Conservation (phyloP, 768 basidiomycete species). For the Trametes coccinea region DNA sequence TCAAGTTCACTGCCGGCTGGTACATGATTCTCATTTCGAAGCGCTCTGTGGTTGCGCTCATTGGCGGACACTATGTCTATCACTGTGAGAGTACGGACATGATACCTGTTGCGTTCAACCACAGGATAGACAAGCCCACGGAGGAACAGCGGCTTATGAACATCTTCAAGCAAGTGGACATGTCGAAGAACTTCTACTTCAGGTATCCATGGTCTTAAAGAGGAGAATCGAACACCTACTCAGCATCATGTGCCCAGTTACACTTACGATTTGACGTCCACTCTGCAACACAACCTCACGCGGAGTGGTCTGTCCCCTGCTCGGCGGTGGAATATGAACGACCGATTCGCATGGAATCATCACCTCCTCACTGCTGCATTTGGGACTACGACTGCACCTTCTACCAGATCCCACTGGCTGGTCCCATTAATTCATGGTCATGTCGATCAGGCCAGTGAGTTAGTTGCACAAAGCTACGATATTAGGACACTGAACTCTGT, state of each 20-base stretch:
- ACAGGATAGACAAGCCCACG: constrained; percentile 82
- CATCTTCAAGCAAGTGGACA: constrained; percentile 94
- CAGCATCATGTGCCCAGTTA: constrained; percentile 51
- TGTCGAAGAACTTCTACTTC: constrained; percentile 99
- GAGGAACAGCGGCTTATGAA: constrained; percentile 89
- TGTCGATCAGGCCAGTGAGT: constrained; percentile 96
- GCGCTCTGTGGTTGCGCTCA: constrained; percentile 86
- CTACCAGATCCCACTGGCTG: constrained; percentile 75
- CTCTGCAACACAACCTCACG: constrained; percentile 88
- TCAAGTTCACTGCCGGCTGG: constrained; percentile 93
- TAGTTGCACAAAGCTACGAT: neutral
- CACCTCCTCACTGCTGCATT: constrained; percentile 79
- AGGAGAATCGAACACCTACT: no score
- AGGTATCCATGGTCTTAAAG: constrained; percentile 48
- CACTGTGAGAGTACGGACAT: constrained; percentile 93
- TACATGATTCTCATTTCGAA: constrained; percentile 92
- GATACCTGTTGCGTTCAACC: constrained; percentile 71
- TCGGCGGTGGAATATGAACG: constrained; percentile 71
- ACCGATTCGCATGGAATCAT: constrained; percentile 94
- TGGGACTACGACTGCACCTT: constrained; percentile 37
- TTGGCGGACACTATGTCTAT: constrained; percentile 95
- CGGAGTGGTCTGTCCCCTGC: constrained; percentile 44
- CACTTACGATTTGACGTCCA: constrained; percentile 96
- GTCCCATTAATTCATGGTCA: constrained; percentile 93
- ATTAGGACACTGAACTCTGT: neutral